Evolutionary conservation across 2,329 filamentous ascomycete genomes (phyloP), one percentile per base, ranked within the genome.

Genomic region (Aspergillus candidus): DNA sequence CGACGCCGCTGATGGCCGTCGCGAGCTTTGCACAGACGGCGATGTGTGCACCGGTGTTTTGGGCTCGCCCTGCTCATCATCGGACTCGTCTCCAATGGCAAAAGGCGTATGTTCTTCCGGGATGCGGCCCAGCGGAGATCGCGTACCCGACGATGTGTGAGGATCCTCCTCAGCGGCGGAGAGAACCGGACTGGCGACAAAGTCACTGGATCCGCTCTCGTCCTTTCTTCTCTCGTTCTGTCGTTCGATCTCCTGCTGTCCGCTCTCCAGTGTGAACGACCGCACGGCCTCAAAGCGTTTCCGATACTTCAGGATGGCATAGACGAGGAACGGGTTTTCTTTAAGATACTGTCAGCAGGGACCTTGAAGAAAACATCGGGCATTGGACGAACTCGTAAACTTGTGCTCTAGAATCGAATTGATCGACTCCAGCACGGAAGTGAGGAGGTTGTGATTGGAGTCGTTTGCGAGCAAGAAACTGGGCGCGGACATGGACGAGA

Each of bases 381-480:
- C 7, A 18, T 6, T n/a, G 13, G 22, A 29, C n/a, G 31, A 13
- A 88, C 86, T 80, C 39, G 74, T 76, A 60, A 88, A 93, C 59
- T 94, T 84, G 62, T 96, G 87, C 67, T 97, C 93, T 32, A 97
- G 73, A 35, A 95, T 85, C 2, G 88, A 81, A 61, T 93, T 95
- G 59, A 97, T 82, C 0, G 88, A 90, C 60, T 96, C 88, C 8
- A 98, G 74, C 18, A 97, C 69, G 0, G 89, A 90, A 38, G 82
- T 78, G 6, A 98, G 73, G 4, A 97, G 77, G 29, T 74, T 72
- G 61, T 97, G 87, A 53, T 98, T 98, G 32, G 80, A 86, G 46
- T 98, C 93, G 56, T 95, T 97, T 6, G 88, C 88, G 13, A 97
- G 73, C 8, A 98, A 72, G 62, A 97, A 98, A 29, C 86, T 88